Evolutionary conservation across 495 filamentous ascomycete species (phyloP).

Genomic region (Aspergillus saccharolyticus): DNA sequence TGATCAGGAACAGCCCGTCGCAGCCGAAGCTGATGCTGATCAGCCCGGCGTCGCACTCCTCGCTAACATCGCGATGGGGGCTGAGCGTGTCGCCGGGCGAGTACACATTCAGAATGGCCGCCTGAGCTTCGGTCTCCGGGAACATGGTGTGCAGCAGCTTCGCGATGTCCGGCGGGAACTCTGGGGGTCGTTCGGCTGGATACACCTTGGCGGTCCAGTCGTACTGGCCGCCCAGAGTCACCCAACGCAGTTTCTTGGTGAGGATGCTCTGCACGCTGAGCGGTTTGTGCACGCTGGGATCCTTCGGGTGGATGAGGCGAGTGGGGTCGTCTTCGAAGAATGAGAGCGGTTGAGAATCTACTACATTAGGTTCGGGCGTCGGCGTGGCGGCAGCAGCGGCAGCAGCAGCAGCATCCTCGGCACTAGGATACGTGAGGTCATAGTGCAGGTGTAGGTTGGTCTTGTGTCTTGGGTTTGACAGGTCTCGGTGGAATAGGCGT

Average conservation of each 20-base stretch:
- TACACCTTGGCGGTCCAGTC: slow-evolving; percentile 87
- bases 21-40: slow-evolving; percentile 86
- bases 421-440: slow-evolving; percentile 60
- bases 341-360: slow-evolving; percentile 25
- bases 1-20: slow-evolving; percentile 67
- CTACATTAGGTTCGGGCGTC: no score
- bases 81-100: slow-evolving; percentile 81
- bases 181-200: slow-evolving; percentile 58
- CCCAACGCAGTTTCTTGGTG: slow-evolving; percentile 78
- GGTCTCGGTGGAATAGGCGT: slow-evolving; percentile 71
- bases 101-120: slow-evolving; percentile 90
- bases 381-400: no score
- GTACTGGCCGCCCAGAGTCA: slow-evolving; percentile 90
- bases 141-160: slow-evolving; percentile 60
- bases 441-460: slow-evolving; percentile 88
- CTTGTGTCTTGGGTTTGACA: slow-evolving; percentile 66
- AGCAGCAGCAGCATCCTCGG: neutral
- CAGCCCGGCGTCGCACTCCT: slow-evolving; percentile 66
- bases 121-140: slow-evolving; percentile 67
- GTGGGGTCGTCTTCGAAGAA: slow-evolving; percentile 47
- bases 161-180: slow-evolving; percentile 70
- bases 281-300: slow-evolving; percentile 62
- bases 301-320: slow-evolving; percentile 52
- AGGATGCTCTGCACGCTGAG: slow-evolving; percentile 61
- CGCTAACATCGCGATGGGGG: slow-evolving; percentile 86